These are phyloP conservation scores for Nemania serpens DNA, from an alignment of 2,329 filamentous ascomycete genomes.

Conservation along the genomic window DNA sequence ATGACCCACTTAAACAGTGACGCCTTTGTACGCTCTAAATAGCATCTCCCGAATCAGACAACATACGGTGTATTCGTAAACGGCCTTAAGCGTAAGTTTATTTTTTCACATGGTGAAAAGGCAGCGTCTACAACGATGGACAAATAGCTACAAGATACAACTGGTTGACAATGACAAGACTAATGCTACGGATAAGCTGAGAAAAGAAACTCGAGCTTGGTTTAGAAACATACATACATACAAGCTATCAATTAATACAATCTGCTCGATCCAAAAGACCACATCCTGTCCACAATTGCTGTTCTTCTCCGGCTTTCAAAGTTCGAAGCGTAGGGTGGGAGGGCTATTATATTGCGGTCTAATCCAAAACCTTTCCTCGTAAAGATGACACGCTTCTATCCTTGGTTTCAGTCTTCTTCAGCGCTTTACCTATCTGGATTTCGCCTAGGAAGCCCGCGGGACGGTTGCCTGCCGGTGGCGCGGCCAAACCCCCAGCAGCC, in stretches of 20 bases:
- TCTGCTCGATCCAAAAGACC: slow-evolving; percentile 13
- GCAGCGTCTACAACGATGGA: too few relatives aligned
- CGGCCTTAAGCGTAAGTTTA: too few relatives aligned
- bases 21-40: too few relatives aligned
- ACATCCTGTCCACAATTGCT: neutral
- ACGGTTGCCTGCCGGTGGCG: slow-evolving; percentile 54
- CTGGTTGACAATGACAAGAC: neutral
- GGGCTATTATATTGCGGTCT: slow-evolving; percentile 25
- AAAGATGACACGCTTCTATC: slow-evolving; percentile 76
- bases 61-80: too few relatives aligned
- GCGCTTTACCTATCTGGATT: slow-evolving; percentile 76
- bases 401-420: slow-evolving; percentile 89
- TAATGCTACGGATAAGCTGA: neutral
- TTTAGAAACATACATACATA: slow-evolving; percentile 14
- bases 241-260: slow-evolving; percentile 22
- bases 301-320: neutral
- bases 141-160: neutral
- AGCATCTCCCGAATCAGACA: too few relatives aligned
- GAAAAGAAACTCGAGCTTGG: neutral
- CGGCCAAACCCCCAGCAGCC: slow-evolving; percentile 49
- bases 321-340: neutral
- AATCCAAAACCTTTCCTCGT: slow-evolving; percentile 75
- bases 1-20: too few relatives aligned
- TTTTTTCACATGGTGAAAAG: too few relatives aligned
- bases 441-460: slow-evolving; percentile 74